These are phyloP conservation scores for Polytrichum formosum DNA, from an alignment of 225 moss, liverwort and hornwort genomes.

Conservation along the genomic window DNA sequence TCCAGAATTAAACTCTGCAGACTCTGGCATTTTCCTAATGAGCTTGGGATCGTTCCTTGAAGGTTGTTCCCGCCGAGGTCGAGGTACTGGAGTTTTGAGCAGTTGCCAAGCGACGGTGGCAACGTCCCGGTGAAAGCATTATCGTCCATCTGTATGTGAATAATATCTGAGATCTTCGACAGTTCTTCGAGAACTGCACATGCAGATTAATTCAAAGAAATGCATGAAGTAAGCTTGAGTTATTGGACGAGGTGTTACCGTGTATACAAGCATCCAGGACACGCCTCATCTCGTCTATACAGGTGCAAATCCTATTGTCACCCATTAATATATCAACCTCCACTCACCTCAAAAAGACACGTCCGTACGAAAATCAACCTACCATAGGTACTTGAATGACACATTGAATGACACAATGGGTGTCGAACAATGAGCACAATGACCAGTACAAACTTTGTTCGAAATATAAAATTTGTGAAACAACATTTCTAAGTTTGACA, in stretches of 20 bases:
- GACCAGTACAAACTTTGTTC: too few species aligned
- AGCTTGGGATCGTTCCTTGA: conserved; percentile 17
- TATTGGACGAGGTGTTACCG: too few species aligned
- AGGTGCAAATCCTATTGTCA: too few species aligned
- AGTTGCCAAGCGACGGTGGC: conserved; percentile 12
- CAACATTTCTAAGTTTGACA: too few species aligned
- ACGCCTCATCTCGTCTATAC: too few species aligned
- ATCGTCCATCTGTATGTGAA: conserved; percentile 13
- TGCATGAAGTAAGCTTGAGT: too few species aligned
- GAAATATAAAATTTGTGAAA: too few species aligned
- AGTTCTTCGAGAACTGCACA: conserved; percentile 23
- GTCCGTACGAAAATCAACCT: too few species aligned
- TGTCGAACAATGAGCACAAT: too few species aligned
- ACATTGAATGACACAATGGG: neutral
- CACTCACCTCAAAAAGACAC: too few species aligned
- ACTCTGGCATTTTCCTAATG: conserved; percentile 6
- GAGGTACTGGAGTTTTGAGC: conserved; percentile 1
- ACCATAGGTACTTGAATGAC: neutral
- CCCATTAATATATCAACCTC: too few species aligned
- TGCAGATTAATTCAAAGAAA: neutral
- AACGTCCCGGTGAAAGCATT: conserved; percentile 20
- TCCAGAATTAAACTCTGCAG: conserved; percentile 5
- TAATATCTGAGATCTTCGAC: conserved; percentile 13
- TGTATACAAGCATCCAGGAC: too few species aligned
- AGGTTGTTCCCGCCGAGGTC: conserved; percentile 18